Evolutionary conservation across 345 rosid genomes (phyloP).

Genomic region (Hibiscus syriacus): DNA sequence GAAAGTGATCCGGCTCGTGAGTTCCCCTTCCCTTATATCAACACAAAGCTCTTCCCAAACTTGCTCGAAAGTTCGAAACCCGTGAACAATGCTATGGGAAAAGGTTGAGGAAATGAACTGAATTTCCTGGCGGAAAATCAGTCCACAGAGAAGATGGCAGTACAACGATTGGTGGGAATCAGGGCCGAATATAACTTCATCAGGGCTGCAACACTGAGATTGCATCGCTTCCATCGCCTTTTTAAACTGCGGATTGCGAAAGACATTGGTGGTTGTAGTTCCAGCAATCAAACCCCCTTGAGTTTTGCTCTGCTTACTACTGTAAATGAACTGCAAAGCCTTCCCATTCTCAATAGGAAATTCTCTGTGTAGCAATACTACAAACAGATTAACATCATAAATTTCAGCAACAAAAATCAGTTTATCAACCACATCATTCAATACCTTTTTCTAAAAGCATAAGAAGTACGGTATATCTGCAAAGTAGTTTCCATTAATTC

Average conservation of each 20-base stretch:
- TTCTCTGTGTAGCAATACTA: conserved; percentile 41
- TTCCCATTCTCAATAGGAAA: conserved; percentile 64
- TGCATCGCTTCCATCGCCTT: conserved; percentile 52
- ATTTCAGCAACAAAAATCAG: background rate
- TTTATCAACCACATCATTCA: no score
- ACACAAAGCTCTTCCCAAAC: conserved; percentile 77
- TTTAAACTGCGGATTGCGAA: conserved; percentile 49
- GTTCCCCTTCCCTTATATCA: conserved; percentile 55
- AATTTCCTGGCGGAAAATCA: conserved; percentile 59
- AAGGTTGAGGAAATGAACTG: conserved; percentile 70
- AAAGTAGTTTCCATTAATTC: conserved; percentile 70
- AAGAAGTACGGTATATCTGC: conserved; percentile 77
- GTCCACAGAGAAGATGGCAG: conserved; percentile 96
- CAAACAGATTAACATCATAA: background rate
- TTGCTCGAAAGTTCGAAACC: conserved; percentile 70
- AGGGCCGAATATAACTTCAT: conserved; percentile 85
- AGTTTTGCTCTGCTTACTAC: conserved; percentile 68
- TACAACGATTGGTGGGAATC: conserved; percentile 84
- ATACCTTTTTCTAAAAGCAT: conserved; percentile 82
- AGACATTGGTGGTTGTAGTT: conserved; percentile 84
- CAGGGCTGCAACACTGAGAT: conserved; percentile 77
- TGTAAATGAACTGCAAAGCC: conserved; percentile 61
- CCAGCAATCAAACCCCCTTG: conserved; percentile 72
- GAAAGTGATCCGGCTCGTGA: conserved; percentile 42
- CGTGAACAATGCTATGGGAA: conserved; percentile 74